Evolutionary conservation across 805 yeast genomes (phyloP), one percentile per base, ranked within the genome.

Genomic region (Candida palmyrensis): DNA sequence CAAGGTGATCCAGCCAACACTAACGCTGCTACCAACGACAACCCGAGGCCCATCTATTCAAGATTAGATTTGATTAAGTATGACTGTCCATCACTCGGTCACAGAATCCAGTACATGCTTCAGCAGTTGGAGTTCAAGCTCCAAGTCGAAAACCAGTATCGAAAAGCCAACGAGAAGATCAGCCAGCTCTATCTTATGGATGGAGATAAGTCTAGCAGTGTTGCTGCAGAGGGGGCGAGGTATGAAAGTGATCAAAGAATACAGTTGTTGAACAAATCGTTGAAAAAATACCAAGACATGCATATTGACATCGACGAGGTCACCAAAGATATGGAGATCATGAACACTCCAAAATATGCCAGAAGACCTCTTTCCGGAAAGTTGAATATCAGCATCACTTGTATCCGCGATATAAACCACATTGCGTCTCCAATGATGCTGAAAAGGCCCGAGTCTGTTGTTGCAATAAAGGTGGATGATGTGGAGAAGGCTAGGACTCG

Each of bases 21-120:
- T 3, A 18, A 25, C 32, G 28, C 25, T 16, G 30, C 40, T 17
- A 34, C 43, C 22, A 29, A 27, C 27, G 24, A 18, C 41, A 35
- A 25, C 37, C 13, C 37, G 30, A 30, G 59, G 23, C 76, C 81
- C 1, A 54, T 72, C 4, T 83, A 72, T 49, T 75, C 90, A 0
- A 71, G 84, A 14, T 64, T 84, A 44, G 98, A 92, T 55, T 68
- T 92, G 36, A 72, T 87, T 53, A 88, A 88, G 48, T 88, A 87
- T 51, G 97, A 92, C 49, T 85, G 96, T 47, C 96, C 97, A 1
- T 85, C 95, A 0, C 65, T 92, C 45, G 96, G 97, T 8, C 96
- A 92, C 48, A 76, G 92, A 42, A 92, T 92, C 50, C 96, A 87
- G 59, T 80, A 85, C 48, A 89, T 92, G 97, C 72, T 90, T 35